Percentiles rank a stretch among this genome's conserved stretches.
These are phyloP conservation scores for Cyclotella sp. DNA, from an alignment of 108 stramenopile species.

Conservation along the genomic window DNA sequence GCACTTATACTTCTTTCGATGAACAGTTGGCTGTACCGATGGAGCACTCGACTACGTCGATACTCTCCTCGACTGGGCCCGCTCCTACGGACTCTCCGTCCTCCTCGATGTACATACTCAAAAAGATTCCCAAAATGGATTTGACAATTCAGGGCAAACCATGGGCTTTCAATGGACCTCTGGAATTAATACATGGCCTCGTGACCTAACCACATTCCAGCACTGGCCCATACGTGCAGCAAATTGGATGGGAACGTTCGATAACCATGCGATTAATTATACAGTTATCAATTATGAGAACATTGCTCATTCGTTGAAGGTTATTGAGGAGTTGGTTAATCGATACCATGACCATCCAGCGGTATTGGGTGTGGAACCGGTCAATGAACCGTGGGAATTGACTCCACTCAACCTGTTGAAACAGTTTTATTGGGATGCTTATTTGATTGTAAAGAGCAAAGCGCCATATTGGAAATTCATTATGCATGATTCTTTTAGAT, in stretches of 20 bases:
- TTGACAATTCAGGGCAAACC: slow-evolving; percentile 86
- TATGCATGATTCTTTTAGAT: slow-evolving; percentile 95
- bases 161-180: slow-evolving; percentile 83
- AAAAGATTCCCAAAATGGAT: slow-evolving; percentile 91
- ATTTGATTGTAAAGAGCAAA: slow-evolving; percentile 81
- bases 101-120: slow-evolving; percentile 85
- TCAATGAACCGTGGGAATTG: slow-evolving; percentile 95
- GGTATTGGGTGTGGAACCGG: slow-evolving; percentile 90
- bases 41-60: slow-evolving; percentile 90
- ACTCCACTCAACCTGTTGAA: slow-evolving; percentile 82
- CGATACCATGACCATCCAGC: slow-evolving; percentile 81
- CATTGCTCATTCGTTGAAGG: slow-evolving; percentile 79
- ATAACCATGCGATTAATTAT: slow-evolving; percentile 67
- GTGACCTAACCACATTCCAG: slow-evolving; percentile 64
- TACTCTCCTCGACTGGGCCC: slow-evolving; percentile 74
- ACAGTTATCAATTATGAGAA: slow-evolving; percentile 78
- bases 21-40: slow-evolving; percentile 75
- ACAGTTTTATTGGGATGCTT: slow-evolving; percentile 94
- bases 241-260: slow-evolving; percentile 87
- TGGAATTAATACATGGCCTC: slow-evolving; percentile 52
- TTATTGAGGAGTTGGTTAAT: slow-evolving; percentile 78
- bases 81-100: slow-evolving; percentile 75
- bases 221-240: slow-evolving; percentile 92
- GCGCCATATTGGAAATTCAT: slow-evolving; percentile 95
- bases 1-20: not conserved